Percentiles rank a stretch among this genome's conserved stretches.
These are phyloP conservation scores for Phascolomyces articulosus DNA, from an alignment of 371 early-diverging fungal species.

Conservation along the genomic window DNA sequence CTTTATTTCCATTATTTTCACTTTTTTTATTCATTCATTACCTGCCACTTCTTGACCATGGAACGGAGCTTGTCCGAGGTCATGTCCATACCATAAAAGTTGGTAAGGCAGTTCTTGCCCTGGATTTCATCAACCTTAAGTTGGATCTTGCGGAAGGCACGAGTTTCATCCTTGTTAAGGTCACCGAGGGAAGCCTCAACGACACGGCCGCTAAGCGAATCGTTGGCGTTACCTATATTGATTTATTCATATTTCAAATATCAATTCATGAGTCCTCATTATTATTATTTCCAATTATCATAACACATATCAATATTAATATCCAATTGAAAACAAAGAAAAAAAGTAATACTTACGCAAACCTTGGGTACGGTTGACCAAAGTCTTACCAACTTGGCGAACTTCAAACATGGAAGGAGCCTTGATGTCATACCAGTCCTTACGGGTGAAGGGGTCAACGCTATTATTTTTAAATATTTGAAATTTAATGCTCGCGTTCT, in stretches of 20 bases:
- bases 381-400: constrained; percentile 97
- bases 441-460: constrained; percentile 96
- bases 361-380: constrained; percentile 99
- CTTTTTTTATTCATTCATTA: no score
- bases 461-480: constrained; percentile 35
- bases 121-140: constrained; percentile 98
- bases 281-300: not conserved
- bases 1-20: no score
- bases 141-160: constrained; percentile 98
- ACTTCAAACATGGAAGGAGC: constrained; percentile 96
- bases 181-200: constrained; percentile 99
- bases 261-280: not conserved
- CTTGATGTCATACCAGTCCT: constrained; percentile 99
- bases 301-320: no score
- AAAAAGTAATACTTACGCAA: constrained; percentile 66
- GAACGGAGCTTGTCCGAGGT: constrained; percentile 99
- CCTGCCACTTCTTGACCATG: constrained; percentile 99
- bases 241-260: not conserved
- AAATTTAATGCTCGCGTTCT: not conserved
- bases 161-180: constrained; percentile 95
- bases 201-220: constrained; percentile 96
- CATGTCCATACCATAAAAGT: constrained; percentile 99
- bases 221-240: constrained; percentile 89
- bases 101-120: constrained; percentile 99
- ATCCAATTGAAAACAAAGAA: not conserved